phyloP scores from a whole-genome alignment of 345 rosid species.

The Linum tenue region DNA sequence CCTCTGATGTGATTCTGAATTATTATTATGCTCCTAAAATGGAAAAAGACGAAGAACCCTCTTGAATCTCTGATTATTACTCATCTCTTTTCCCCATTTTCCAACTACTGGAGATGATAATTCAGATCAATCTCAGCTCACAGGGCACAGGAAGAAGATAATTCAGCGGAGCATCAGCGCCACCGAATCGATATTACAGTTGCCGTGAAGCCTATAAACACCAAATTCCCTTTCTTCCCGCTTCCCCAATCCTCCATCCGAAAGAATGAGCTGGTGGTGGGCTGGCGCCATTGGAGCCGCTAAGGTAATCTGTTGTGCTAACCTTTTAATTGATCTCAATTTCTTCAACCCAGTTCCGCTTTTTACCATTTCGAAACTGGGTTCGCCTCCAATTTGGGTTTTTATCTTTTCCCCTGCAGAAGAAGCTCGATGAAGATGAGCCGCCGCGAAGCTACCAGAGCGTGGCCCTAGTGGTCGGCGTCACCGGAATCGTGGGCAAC shows the following conservation, averaged over 20 bases:
- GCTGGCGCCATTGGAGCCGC: constrained; percentile 6
- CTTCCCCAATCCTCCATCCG: background rate
- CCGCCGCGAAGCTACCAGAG: constrained; percentile 3
- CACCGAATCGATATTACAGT: background rate
- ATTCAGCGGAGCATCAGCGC: too few species aligned
- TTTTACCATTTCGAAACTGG: background rate
- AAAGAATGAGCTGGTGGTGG: constrained; percentile 7
- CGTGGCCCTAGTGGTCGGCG: background rate
- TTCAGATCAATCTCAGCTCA: too few species aligned
- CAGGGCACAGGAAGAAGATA: too few species aligned
- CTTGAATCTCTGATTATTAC: too few species aligned
- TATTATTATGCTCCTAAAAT: too few species aligned
- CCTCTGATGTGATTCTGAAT: too few species aligned
- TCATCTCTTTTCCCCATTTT: too few species aligned
- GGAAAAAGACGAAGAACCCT: too few species aligned
- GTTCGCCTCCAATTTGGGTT: background rate
- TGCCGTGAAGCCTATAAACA: background rate
- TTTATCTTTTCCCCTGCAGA: background rate
- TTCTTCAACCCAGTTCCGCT: background rate
- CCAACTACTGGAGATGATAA: too few species aligned
- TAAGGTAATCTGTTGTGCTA: background rate
- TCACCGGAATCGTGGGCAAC: constrained; percentile 7
- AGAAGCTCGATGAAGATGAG: background rate
- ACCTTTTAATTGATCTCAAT: background rate
- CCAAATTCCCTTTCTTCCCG: background rate